phyloP scores from a whole-genome alignment of 768 basidiomycete species.

The Tulasnella sp. region DNA sequence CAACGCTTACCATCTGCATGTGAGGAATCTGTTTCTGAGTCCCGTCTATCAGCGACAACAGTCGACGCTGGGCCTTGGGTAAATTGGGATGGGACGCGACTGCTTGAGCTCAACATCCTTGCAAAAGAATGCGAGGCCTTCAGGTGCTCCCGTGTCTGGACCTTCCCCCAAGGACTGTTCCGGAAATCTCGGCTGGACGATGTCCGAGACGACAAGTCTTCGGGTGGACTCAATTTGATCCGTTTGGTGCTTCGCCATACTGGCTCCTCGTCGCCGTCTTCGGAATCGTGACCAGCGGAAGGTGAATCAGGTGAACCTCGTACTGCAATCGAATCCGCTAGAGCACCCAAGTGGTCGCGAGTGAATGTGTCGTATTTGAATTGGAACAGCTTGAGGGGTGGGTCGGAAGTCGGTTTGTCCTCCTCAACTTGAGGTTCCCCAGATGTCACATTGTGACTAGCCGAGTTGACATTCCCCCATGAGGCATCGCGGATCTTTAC shows the following conservation, averaged over 20 bases:
- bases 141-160: slow-evolving; percentile 32
- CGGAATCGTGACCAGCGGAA: slow-evolving; percentile 3
- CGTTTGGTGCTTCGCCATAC: slow-evolving; percentile 55
- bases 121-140: neutral
- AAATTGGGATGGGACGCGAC: neutral
- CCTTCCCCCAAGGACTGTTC: slow-evolving; percentile 32
- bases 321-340: slow-evolving; percentile 86
- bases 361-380: slow-evolving; percentile 96
- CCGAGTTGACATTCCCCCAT: neutral
- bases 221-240: slow-evolving; percentile 60
- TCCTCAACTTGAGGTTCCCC: slow-evolving; percentile 16
- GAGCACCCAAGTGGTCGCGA: slow-evolving; percentile 80
- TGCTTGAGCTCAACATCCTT: neutral
- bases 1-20: neutral
- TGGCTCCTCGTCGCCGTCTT: slow-evolving; percentile 11
- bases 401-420: slow-evolving; percentile 31
- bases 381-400: slow-evolving; percentile 76
- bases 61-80: neutral
- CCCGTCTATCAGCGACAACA: neutral
- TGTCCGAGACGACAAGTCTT: slow-evolving; percentile 35
- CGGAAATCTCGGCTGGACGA: slow-evolving; percentile 8
- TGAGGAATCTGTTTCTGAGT: neutral
- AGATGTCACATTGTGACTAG: neutral
- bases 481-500: slow-evolving; percentile 23
- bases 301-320: slow-evolving; percentile 15